Percentiles rank a stretch among this genome's conserved stretches.
Conservation (phyloP, 108 stramenopile genomes). For the Nitzschia sp. region DNA sequence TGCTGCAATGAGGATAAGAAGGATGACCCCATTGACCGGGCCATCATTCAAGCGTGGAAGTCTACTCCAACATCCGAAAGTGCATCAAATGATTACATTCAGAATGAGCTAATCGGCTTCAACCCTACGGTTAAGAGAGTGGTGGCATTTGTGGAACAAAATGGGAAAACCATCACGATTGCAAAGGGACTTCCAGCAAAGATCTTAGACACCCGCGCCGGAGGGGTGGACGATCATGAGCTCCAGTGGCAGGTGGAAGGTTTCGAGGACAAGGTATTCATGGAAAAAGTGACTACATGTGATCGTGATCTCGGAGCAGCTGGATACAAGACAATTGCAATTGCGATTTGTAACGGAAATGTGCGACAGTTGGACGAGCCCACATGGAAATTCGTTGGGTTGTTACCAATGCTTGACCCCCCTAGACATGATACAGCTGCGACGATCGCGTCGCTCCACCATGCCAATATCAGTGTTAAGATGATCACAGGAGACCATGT, state of each 20-base stretch:
- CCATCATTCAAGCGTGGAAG: constrained; percentile 54
- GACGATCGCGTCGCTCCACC: constrained; percentile 55
- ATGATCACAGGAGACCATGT: constrained; percentile 89
- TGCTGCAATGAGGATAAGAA: constrained; percentile 80
- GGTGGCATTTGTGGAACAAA: constrained; percentile 50
- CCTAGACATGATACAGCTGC: constrained; percentile 76
- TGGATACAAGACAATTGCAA: constrained; percentile 80
- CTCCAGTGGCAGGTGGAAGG: constrained; percentile 68
- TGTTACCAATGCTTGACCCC: constrained; percentile 86
- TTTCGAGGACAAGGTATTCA: constrained; percentile 26
- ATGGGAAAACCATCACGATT: constrained; percentile 45
- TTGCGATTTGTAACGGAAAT: constrained; percentile 54
- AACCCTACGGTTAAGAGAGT: constrained; percentile 66
- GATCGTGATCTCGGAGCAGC: constrained; percentile 38
- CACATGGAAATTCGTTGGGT: constrained; percentile 67
- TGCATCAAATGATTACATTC: constrained; percentile 41
- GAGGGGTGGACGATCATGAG: constrained; percentile 63
- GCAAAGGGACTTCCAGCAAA: constrained; percentile 83
- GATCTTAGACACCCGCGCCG: constrained; percentile 68
- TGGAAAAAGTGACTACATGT: constrained; percentile 25
- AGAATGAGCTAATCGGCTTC: constrained; percentile 62
- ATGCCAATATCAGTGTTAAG: constrained; percentile 73
- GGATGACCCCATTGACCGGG: constrained; percentile 83
- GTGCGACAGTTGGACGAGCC: constrained; percentile 44
- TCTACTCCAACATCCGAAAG: neutral